Evolutionary conservation across 2,329 filamentous ascomycete genomes (phyloP).

Genomic region (Clarireedia hainanense): DNA sequence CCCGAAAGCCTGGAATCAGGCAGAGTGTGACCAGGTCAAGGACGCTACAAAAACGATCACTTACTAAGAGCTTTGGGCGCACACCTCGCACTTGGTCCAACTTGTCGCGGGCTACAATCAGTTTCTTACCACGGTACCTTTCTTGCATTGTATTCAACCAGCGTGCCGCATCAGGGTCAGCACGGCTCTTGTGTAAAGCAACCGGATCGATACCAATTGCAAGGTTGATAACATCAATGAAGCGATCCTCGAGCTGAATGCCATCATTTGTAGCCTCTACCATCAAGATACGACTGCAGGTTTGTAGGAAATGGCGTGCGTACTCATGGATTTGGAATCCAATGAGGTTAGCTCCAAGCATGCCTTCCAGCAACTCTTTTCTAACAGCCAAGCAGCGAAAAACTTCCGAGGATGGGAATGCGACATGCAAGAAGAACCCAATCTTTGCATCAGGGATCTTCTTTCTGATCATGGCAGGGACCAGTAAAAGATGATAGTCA

Average conservation of each 20-base stretch:
- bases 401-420: slow-evolving; percentile 92
- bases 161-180: slow-evolving; percentile 62
- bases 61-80: slow-evolving; percentile 71
- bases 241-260: slow-evolving; percentile 83
- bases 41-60: background rate
- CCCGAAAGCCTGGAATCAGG: too few species aligned
- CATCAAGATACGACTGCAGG: slow-evolving; percentile 83
- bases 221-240: slow-evolving; percentile 78
- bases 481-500: slow-evolving; percentile 87
- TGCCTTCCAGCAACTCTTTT: slow-evolving; percentile 80
- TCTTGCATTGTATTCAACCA: slow-evolving; percentile 78
- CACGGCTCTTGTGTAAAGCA: slow-evolving; percentile 62
- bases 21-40: background rate
- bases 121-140: slow-evolving; percentile 76
- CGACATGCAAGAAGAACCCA: slow-evolving; percentile 90
- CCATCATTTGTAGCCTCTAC: slow-evolving; percentile 86
- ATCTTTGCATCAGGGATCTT: slow-evolving; percentile 90
- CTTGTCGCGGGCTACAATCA: slow-evolving; percentile 92
- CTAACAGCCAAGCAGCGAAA: slow-evolving; percentile 86
- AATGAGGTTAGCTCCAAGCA: slow-evolving; percentile 86
- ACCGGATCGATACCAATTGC: slow-evolving; percentile 88
- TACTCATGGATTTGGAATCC: slow-evolving; percentile 95
- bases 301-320: slow-evolving; percentile 88
- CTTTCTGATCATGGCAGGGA: slow-evolving; percentile 83
- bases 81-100: slow-evolving; percentile 89